These are phyloP conservation scores for Penicillium roqueforti DNA, from an alignment of 495 filamentous ascomycete species.

Conservation along the genomic window DNA sequence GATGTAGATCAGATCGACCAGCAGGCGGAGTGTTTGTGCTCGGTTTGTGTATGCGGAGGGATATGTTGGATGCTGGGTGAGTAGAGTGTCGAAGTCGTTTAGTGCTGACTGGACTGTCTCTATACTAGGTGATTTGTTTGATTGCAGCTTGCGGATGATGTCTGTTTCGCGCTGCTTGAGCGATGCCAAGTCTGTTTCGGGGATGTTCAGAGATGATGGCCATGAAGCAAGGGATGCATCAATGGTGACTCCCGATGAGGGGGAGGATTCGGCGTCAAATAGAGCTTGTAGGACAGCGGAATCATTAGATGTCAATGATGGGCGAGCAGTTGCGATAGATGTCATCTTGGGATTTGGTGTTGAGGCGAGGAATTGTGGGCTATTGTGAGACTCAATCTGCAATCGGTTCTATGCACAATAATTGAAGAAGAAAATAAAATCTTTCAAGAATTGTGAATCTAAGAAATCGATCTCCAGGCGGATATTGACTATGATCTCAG, in stretches of 20 bases:
- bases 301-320: conserved; percentile 63
- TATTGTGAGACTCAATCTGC: not conserved
- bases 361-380: not conserved
- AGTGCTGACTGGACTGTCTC: conserved; percentile 31
- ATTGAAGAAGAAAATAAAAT: not conserved
- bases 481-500: conserved; percentile 4
- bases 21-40: conserved; percentile 63
- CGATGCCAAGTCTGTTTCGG: conserved; percentile 14
- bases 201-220: conserved; percentile 39
- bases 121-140: conserved; percentile 6
- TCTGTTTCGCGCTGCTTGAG: conserved; percentile 29
- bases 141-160: conserved; percentile 31
- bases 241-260: conserved; percentile 49
- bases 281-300: conserved; percentile 69
- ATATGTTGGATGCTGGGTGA: conserved; percentile 58
- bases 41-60: conserved; percentile 74
- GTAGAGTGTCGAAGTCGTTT: conserved; percentile 48
- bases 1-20: conserved; percentile 23
- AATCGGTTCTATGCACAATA: not conserved
- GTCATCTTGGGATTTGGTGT: conserved; percentile 15
- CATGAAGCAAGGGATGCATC: conserved; percentile 57
- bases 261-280: conserved; percentile 72
- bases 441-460: not conserved
- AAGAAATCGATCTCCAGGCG: not conserved
- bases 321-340: conserved; percentile 42